These are phyloP conservation scores for Erysimum pusillum DNA, from an alignment of 441 rosid species.

Conservation along the genomic window DNA sequence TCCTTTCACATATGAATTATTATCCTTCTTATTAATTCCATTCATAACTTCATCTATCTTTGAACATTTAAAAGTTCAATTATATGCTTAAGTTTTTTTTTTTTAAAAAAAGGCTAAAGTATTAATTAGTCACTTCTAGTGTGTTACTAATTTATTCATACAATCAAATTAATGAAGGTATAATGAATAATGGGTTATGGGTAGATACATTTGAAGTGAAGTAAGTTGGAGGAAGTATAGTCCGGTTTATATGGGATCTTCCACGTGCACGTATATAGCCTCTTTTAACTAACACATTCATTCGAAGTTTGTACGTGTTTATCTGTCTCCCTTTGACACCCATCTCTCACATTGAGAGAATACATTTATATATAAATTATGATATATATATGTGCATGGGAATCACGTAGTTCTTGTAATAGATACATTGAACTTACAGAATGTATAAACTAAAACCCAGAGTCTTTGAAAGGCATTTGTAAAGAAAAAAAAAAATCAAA, in stretches of 20 bases:
- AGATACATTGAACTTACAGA: slow-evolving; percentile 13
- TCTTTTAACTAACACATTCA: slow-evolving; percentile 12
- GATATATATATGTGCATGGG: slow-evolving; percentile 27
- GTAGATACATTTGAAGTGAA: slow-evolving; percentile 28
- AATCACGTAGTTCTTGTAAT: slow-evolving; percentile 31
- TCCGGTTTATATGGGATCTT: slow-evolving; percentile 34
- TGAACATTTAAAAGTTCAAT: neutral
- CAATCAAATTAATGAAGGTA: neutral
- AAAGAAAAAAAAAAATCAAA: neutral
- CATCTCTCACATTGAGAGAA: slow-evolving; percentile 15
- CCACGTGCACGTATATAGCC: slow-evolving; percentile 32
- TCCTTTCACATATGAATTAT: neutral
- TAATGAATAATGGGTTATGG: neutral
- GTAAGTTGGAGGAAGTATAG: slow-evolving; percentile 1
- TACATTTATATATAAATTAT: neutral
- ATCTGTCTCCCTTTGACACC: slow-evolving; percentile 25
- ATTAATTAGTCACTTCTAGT: neutral
- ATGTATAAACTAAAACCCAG: neutral
- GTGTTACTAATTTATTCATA: neutral
- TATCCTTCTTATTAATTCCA: neutral
- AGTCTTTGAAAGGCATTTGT: neutral
- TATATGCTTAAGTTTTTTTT: neutral
- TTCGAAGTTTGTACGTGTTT: slow-evolving; percentile 33
- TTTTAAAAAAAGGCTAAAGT: too few relatives aligned
- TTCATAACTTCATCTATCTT: neutral